Evolutionary conservation across 352 stramenopile species (phyloP), one percentile per base, ranked within the genome.

Genomic region (Globisporangium perplexum): DNA sequence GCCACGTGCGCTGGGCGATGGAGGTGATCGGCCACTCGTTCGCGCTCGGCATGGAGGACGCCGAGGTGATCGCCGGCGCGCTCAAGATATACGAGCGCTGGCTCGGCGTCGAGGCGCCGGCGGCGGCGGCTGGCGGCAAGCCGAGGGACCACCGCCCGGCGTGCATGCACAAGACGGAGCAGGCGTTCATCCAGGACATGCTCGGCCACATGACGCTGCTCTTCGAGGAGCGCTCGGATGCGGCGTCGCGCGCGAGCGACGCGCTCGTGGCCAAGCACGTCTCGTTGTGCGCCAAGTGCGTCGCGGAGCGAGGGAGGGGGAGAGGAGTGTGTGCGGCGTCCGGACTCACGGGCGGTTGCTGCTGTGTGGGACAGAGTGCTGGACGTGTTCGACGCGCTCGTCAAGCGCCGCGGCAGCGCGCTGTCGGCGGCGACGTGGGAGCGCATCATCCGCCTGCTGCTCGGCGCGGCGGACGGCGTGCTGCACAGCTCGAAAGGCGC

Each of bases 1-100:
- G 89, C 57, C 84, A 95, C 60, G 85, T 95, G 39, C 77, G 75
- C 44, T 95, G 84, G 84, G 66, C 78, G 8, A 95, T 95, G 84
- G 84, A 95, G 46, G 77, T 88, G 39, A 74, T 95, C 22, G 84
- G 84, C 11, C 84, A 95, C 57, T 77, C 80, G 28, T 95, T 93
- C 59, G 80, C 84, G 43, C 69, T 95, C n/a, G 61, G 69, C 11
- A 91, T 95, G 77, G 84, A 93, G 31, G 83, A 95, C 55, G 70
- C 80, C 4, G 84, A 93, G 7, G 83, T 93, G 22, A 89, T 95
- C 49, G 59, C 63, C n/a, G 84, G 80, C 18, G 81, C 84, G 17
- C 60, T 92, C 47, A 65, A 60, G 47, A 87, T 95, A 50, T 95
- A 95, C 62, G 78, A 92, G 49, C 67, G 77, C 47, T 93, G 84